Percentiles rank a stretch among this genome's conserved stretches.
phyloP scores from a whole-genome alignment of 1,284 basidiomycete genomes.

The Thecaphora thlaspeos region DNA sequence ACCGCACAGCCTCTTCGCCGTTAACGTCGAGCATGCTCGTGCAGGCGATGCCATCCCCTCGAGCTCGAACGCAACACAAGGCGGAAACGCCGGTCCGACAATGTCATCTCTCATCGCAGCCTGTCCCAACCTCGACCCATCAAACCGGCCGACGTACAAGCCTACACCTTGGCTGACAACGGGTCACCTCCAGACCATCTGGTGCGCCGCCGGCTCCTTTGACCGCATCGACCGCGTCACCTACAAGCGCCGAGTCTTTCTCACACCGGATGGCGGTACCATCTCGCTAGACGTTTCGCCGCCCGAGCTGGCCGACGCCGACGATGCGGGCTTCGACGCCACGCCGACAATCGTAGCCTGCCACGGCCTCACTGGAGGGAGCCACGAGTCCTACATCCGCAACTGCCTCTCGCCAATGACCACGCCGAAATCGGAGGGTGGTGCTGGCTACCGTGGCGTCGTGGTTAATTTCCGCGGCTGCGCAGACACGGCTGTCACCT shows the following conservation, averaged over 20 bases:
- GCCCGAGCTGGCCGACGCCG: slow-evolving; percentile 18
- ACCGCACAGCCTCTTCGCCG: slow-evolving; percentile 26
- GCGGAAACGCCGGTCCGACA: slow-evolving; percentile 5
- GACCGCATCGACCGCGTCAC: slow-evolving; percentile 38
- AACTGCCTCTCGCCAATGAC: slow-evolving; percentile 47
- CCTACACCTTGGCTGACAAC: slow-evolving; percentile 41
- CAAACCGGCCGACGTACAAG: slow-evolving; percentile 15
- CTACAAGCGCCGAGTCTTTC: slow-evolving; percentile 46
- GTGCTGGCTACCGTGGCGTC: slow-evolving; percentile 65
- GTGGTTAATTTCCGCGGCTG: slow-evolving; percentile 73
- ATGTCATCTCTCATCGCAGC: slow-evolving; percentile 22
- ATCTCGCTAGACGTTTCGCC: slow-evolving; percentile 48
- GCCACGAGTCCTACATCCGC: slow-evolving; percentile 53
- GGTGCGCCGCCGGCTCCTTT: slow-evolving; percentile 42
- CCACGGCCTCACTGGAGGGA: slow-evolving; percentile 56
- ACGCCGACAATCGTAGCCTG: slow-evolving; percentile 47
- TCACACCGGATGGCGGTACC: slow-evolving; percentile 53
- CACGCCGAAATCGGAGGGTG: slow-evolving; percentile 37
- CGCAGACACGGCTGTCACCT: slow-evolving; percentile 75
- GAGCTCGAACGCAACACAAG: not conserved
- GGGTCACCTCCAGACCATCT: slow-evolving; percentile 55
- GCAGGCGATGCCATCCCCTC: not conserved
- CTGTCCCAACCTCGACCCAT: slow-evolving; percentile 22
- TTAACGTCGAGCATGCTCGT: slow-evolving; percentile 35
- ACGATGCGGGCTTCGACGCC: slow-evolving; percentile 14